phyloP scores from a whole-genome alignment of 2,329 filamentous ascomycete species.

The Penicillium digitatum region DNA sequence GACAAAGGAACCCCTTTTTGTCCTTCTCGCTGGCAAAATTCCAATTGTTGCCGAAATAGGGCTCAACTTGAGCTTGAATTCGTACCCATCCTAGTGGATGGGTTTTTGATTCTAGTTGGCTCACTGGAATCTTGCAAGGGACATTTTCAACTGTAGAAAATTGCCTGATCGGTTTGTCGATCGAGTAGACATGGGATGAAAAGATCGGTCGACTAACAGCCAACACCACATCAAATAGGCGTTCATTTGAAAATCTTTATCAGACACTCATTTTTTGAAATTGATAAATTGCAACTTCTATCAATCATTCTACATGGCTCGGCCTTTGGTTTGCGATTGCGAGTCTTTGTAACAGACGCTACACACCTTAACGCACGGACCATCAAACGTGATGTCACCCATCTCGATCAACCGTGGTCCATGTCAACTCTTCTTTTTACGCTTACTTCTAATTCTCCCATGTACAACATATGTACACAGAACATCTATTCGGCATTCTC shows the following conservation, averaged over 20 bases:
- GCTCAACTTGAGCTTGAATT: slow-evolving; percentile 17
- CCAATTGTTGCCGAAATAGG: slow-evolving; percentile 16
- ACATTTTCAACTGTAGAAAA: slow-evolving; percentile 3
- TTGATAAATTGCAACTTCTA: background rate
- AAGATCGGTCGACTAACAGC: background rate
- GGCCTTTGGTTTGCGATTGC: background rate
- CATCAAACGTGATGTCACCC: slow-evolving; percentile 5
- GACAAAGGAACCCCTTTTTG: slow-evolving; percentile 11
- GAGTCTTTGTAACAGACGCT: too few species aligned
- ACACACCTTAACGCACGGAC: too few species aligned
- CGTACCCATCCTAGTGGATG: slow-evolving; percentile 15
- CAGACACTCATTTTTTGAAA: background rate
- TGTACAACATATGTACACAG: background rate
- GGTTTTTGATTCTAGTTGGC: slow-evolving; percentile 11
- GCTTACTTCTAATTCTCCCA: slow-evolving; percentile 2
- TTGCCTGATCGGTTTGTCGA: background rate
- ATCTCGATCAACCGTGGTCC: background rate
- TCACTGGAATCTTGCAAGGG: slow-evolving; percentile 3
- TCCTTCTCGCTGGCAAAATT: slow-evolving; percentile 14
- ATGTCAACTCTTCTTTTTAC: background rate
- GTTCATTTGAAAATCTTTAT: background rate
- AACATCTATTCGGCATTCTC: background rate
- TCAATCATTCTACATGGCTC: background rate
- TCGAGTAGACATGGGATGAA: background rate
- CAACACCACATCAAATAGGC: background rate